Evolutionary conservation across 345 rosid genomes (phyloP).

Genomic region (Geranium rotundifolium): DNA sequence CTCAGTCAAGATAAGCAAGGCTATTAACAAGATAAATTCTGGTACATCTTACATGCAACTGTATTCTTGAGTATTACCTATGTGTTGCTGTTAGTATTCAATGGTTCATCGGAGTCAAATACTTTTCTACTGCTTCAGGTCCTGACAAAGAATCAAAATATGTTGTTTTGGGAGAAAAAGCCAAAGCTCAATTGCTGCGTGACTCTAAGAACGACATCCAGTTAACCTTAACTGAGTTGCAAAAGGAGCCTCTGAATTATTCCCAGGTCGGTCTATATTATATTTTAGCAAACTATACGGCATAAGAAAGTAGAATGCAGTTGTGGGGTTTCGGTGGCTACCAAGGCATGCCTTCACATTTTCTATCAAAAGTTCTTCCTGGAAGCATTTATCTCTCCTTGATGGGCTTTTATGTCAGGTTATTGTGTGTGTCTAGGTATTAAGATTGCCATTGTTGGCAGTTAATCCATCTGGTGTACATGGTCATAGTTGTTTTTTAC

Average conservation of each 20-base stretch:
- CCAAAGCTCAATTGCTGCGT: slow-evolving; percentile 67
- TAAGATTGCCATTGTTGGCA: too few relatives aligned
- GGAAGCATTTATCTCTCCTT: too few relatives aligned
- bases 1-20: slow-evolving; percentile 73
- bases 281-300: too few relatives aligned
- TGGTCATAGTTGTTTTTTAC: too few relatives aligned
- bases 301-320: too few relatives aligned
- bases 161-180: slow-evolving; percentile 88
- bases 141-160: slow-evolving; percentile 77
- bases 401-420: too few relatives aligned
- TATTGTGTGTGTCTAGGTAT: too few relatives aligned
- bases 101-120: slow-evolving; percentile 10
- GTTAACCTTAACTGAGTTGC: slow-evolving; percentile 60
- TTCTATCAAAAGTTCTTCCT: too few relatives aligned
- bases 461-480: too few relatives aligned
- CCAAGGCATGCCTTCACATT: neutral
- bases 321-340: neutral
- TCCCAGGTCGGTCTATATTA: slow-evolving; percentile 48
- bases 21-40: slow-evolving; percentile 46
- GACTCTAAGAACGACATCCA: slow-evolving; percentile 71
- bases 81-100: neutral
- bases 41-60: slow-evolving; percentile 33
- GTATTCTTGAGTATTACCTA: neutral
- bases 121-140: slow-evolving; percentile 29
- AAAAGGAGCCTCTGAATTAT: slow-evolving; percentile 80